phyloP scores from a whole-genome alignment of 2,329 filamentous ascomycete species.

The Lecanosticta acicola region DNA sequence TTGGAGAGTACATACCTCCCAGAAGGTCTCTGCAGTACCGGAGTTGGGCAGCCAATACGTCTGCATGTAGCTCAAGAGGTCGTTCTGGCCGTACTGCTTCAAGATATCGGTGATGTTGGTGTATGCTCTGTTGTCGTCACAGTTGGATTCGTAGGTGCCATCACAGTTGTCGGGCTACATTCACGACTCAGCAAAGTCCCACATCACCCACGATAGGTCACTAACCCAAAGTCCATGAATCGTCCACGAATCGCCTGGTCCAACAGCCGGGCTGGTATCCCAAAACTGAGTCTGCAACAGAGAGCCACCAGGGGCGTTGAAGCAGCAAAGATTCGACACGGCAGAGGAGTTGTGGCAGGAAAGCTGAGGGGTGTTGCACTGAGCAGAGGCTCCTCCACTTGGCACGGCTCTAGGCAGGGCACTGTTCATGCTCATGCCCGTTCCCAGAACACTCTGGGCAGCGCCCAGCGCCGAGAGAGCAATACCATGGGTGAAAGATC shows the following conservation, averaged over 20 bases:
- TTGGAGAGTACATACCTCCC: slow-evolving; percentile 39
- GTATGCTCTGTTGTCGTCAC: slow-evolving; percentile 58
- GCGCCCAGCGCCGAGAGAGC: slow-evolving; percentile 26
- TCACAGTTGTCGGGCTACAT: slow-evolving; percentile 54
- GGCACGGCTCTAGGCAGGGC: slow-evolving; percentile 9
- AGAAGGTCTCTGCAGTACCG: slow-evolving; percentile 59
- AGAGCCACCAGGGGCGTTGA: slow-evolving; percentile 66
- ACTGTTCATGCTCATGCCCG: slow-evolving; percentile 9
- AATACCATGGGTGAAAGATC: slow-evolving; percentile 20
- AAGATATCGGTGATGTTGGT: slow-evolving; percentile 62
- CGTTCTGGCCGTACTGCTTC: slow-evolving; percentile 47
- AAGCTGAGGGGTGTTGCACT: slow-evolving; percentile 42
- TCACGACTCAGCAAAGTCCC: not conserved
- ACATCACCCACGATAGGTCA: not conserved
- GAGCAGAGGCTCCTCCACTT: slow-evolving; percentile 16
- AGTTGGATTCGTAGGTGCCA: slow-evolving; percentile 62
- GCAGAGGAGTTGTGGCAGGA: slow-evolving; percentile 60
- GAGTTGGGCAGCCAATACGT: slow-evolving; percentile 66
- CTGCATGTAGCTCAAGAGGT: slow-evolving; percentile 61
- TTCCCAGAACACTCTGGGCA: slow-evolving; percentile 26
- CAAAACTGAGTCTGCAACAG: slow-evolving; percentile 73
- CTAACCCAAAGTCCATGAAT: slow-evolving; percentile 56
- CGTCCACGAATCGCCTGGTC: slow-evolving; percentile 66
- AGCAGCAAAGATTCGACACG: slow-evolving; percentile 64
- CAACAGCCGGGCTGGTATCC: slow-evolving; percentile 61